Conservation (phyloP, 2,329 filamentous ascomycete species). For the Penicillium sp. region DNA sequence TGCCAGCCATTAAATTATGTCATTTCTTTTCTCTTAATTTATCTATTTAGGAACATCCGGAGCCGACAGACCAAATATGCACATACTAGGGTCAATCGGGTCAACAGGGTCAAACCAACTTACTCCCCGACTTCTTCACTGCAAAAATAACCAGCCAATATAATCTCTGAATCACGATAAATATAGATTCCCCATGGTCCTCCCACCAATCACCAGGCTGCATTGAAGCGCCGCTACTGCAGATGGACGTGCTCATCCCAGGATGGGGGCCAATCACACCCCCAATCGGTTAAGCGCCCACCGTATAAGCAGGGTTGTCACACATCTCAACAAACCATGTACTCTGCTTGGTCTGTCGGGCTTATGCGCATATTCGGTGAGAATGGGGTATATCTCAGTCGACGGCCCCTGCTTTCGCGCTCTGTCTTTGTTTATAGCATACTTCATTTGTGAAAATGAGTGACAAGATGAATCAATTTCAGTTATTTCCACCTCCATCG, state of each 20-base stretch:
- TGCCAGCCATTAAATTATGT: not conserved
- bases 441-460: not conserved
- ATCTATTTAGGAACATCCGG: not conserved
- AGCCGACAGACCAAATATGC: not conserved
- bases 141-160: conserved; percentile 5
- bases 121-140: conserved; percentile 8
- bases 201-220: conserved; percentile 15
- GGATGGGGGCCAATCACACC: conserved; percentile 23
- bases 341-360: conserved; percentile 3
- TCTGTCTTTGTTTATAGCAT: conserved; percentile 9
- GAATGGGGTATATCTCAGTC: conserved; percentile 25
- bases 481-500: conserved; percentile 42
- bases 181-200: not conserved
- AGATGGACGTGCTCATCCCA: conserved; percentile 18
- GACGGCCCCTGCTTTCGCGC: conserved; percentile 18
- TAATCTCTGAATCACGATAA: not conserved
- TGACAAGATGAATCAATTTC: conserved; percentile 39
- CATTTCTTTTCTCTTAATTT: not conserved
- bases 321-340: conserved; percentile 12
- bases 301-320: conserved; percentile 27
- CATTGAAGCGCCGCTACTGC: conserved; percentile 25
- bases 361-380: not conserved
- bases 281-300: conserved; percentile 32
- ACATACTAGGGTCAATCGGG: not conserved
- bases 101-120: not conserved